Conservation (phyloP, 2,329 filamentous ascomycete genomes). For the Aspergillus aculeatinus region DNA sequence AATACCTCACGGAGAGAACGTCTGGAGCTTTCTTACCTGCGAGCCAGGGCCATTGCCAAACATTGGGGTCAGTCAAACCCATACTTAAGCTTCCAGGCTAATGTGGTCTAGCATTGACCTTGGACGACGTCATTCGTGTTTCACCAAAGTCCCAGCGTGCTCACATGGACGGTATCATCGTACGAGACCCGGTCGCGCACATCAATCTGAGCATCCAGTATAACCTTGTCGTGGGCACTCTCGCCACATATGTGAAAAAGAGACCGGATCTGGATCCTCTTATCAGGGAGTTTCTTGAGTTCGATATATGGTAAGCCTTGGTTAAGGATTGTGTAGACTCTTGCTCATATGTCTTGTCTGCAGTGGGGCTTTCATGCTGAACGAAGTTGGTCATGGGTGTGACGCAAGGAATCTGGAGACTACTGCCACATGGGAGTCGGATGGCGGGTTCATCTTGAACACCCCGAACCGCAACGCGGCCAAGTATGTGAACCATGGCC, state of each 20-base stretch:
- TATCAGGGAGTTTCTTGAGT: conserved; percentile 18
- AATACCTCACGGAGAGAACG: background rate
- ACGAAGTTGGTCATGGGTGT: conserved; percentile 41
- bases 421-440: conserved; percentile 32
- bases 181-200: conserved; percentile 2
- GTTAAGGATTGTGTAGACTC: background rate
- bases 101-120: background rate
- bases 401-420: conserved; percentile 42
- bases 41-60: conserved; percentile 7
- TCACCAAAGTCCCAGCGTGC: conserved; percentile 4
- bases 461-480: conserved; percentile 32
- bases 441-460: conserved; percentile 36
- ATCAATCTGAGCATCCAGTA: conserved; percentile 20
- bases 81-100: background rate
- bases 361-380: conserved; percentile 37
- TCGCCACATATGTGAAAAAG: conserved; percentile 15
- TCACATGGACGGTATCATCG: conserved; percentile 2
- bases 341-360: conserved; percentile 3
- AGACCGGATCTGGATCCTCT: conserved; percentile 18
- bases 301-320: conserved; percentile 22
- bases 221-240: conserved; percentile 22
- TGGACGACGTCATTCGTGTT: conserved; percentile 3
- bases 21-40: conserved; percentile 6
- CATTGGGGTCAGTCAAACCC: background rate
- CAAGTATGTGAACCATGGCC: conserved; percentile 30